Evolutionary conservation across 495 filamentous ascomycete genomes (phyloP).

Genomic region (Clavariopsis aquatica): DNA sequence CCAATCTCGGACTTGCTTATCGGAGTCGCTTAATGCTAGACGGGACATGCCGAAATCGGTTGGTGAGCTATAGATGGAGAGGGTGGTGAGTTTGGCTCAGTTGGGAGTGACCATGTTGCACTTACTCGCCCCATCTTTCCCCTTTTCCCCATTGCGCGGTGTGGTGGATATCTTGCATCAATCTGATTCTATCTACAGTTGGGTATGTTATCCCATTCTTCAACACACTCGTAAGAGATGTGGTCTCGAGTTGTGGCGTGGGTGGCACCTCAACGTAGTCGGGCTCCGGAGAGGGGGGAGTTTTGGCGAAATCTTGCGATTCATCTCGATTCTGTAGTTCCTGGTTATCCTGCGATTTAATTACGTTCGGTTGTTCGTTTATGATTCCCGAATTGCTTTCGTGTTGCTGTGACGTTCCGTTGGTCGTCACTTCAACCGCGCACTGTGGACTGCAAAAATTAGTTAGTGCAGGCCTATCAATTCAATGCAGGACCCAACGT

Average conservation of each 20-base stretch:
- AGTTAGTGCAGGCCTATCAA: background rate
- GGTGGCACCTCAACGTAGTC: background rate
- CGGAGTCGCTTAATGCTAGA: constrained; percentile 19
- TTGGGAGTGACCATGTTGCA: no score
- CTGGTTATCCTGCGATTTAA: background rate
- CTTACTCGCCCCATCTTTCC: background rate
- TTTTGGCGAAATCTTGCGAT: background rate
- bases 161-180: background rate
- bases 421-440: background rate
- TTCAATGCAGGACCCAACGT: background rate
- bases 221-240: background rate
- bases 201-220: background rate
- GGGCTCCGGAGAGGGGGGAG: background rate
- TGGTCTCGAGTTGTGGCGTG: background rate
- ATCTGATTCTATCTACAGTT: background rate
- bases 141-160: background rate
- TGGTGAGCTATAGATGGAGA: no score
- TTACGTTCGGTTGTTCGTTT: no score
- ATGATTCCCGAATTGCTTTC: background rate
- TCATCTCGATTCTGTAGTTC: background rate
- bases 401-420: background rate
- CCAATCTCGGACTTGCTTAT: constrained; percentile 25
- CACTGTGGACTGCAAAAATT: background rate
- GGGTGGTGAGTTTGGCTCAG: no score
- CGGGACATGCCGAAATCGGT: constrained; percentile 24